Percentiles rank a stretch among this genome's conserved stretches.
Evolutionary conservation across 2,329 filamentous ascomycete species (phyloP).

Genomic region (Fusarium verticillioides): DNA sequence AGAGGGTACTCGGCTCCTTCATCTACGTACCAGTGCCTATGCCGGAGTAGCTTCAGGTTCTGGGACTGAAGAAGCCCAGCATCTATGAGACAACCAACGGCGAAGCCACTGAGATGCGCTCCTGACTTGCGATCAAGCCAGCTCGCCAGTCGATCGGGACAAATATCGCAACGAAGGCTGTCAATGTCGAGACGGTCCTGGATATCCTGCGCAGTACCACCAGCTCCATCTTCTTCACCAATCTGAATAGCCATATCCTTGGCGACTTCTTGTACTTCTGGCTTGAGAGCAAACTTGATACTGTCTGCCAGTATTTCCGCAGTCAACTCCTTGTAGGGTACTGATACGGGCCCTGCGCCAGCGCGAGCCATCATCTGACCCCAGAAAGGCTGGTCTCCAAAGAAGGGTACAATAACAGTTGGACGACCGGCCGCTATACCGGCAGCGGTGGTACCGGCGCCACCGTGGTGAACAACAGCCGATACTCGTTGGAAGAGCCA

Average conservation of each 20-base stretch:
- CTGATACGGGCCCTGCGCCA: conserved; percentile 68
- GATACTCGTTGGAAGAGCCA: conserved; percentile 71
- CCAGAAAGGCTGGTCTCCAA: conserved; percentile 75
- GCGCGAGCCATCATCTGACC: conserved; percentile 70
- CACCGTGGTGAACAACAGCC: conserved; percentile 72
- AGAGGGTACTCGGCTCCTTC: conserved; percentile 73
- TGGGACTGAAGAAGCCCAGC: conserved; percentile 65
- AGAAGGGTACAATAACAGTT: conserved; percentile 74
- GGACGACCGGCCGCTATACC: conserved; percentile 69
- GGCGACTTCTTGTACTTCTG: conserved; percentile 54
- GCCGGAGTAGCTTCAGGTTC: conserved; percentile 63
- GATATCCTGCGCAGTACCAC: conserved; percentile 64
- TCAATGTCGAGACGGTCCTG: conserved; percentile 65
- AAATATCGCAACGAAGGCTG: conserved; percentile 66
- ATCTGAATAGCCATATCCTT: conserved; percentile 63
- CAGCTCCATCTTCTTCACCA: conserved; percentile 63
- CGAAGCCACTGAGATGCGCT: conserved; percentile 70
- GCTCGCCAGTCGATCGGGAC: conserved; percentile 66
- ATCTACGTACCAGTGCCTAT: conserved; percentile 70
- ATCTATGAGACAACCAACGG: conserved; percentile 66
- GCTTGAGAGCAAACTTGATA: conserved; percentile 63
- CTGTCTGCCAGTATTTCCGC: conserved; percentile 64
- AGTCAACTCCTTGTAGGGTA: conserved; percentile 68
- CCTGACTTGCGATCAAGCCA: conserved; percentile 68
- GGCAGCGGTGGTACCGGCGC: conserved; percentile 73